Evolutionary conservation across 768 basidiomycete genomes (phyloP).

Genomic region (Boletus speciosus): DNA sequence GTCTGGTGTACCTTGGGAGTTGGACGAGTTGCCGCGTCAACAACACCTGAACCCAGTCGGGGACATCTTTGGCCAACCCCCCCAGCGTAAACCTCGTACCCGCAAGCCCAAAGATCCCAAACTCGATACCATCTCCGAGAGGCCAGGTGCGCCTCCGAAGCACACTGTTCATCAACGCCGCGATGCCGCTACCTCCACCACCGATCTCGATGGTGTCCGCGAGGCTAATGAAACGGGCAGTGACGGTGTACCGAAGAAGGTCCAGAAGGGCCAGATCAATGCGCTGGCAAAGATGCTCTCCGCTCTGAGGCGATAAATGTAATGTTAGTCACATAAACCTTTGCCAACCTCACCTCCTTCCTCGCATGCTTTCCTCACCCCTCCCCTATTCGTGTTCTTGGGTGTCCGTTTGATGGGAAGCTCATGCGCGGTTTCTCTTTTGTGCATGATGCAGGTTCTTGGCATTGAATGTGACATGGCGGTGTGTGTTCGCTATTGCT

Average conservation of each 20-base stretch:
- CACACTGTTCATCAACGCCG: constrained; percentile 45
- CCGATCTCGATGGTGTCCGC: constrained; percentile 51
- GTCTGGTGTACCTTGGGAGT: constrained; percentile 74
- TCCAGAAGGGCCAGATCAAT: constrained; percentile 87
- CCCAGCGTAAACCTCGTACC: constrained; percentile 61
- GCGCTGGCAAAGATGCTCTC: constrained; percentile 90
- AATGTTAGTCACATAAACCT: constrained; percentile 26
- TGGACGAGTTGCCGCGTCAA: constrained; percentile 65
- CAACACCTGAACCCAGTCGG: constrained; percentile 57
- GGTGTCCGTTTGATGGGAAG: constrained; percentile 11
- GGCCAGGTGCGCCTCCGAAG: constrained; percentile 45
- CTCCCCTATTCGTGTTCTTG: not conserved
- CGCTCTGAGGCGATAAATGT: constrained; percentile 60
- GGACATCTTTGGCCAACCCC: constrained; percentile 56
- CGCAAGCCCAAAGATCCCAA: constrained; percentile 63
- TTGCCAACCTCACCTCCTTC: not conserved
- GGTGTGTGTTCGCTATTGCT: constrained; percentile 32
- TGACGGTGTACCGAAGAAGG: constrained; percentile 62
- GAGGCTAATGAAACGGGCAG: constrained; percentile 18
- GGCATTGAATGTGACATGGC: constrained; percentile 22
- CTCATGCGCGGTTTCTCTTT: constrained; percentile 19
- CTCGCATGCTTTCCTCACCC: not conserved
- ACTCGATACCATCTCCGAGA: constrained; percentile 75
- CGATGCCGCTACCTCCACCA: constrained; percentile 74
- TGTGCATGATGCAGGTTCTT: constrained; percentile 32